These are phyloP conservation scores for Vitis cinerea DNA, from an alignment of 164 flowering plant genomes.

Conservation along the genomic window DNA sequence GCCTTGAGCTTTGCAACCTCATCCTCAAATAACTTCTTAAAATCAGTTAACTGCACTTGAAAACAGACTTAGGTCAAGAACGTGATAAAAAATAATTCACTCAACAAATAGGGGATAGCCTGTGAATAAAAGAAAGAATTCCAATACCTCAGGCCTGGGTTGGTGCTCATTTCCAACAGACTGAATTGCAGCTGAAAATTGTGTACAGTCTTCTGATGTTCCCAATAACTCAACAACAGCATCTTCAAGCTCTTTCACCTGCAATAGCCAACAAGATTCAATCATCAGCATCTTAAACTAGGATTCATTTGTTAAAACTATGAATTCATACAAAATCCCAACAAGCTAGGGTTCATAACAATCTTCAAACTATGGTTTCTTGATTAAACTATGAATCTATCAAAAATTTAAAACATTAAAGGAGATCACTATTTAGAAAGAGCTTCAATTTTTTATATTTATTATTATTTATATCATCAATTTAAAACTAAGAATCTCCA, in stretches of 20 bases:
- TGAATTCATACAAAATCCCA: not conserved
- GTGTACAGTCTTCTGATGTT: slow-evolving; percentile 42
- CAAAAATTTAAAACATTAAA: no score
- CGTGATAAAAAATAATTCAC: not conserved
- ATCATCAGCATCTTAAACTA: not conserved
- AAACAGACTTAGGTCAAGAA: not conserved
- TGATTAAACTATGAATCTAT: no score
- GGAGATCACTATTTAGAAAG: no score
- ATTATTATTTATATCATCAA: no score
- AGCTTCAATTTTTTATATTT: no score
- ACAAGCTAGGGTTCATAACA: no score
- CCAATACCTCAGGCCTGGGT: slow-evolving; percentile 50
- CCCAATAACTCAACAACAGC: slow-evolving; percentile 53
- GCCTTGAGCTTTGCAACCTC: slow-evolving; percentile 47
- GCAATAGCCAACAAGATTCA: slow-evolving; percentile 8
- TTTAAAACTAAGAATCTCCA: no score
- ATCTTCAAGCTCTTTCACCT: slow-evolving; percentile 81
- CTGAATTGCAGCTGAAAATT: slow-evolving; percentile 52
- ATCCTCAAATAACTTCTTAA: slow-evolving; percentile 59
- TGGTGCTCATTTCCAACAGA: slow-evolving; percentile 49
- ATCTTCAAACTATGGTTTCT: no score
- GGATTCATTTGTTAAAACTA: no score
- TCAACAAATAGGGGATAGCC: not conserved
- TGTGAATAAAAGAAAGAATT: not conserved
- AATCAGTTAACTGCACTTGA: slow-evolving; percentile 62